A percentile compares a stretch with the other conserved stretches of the same genome.
Conservation (phyloP, 805 yeast genomes). For the Cyberlindnera japonica region DNA sequence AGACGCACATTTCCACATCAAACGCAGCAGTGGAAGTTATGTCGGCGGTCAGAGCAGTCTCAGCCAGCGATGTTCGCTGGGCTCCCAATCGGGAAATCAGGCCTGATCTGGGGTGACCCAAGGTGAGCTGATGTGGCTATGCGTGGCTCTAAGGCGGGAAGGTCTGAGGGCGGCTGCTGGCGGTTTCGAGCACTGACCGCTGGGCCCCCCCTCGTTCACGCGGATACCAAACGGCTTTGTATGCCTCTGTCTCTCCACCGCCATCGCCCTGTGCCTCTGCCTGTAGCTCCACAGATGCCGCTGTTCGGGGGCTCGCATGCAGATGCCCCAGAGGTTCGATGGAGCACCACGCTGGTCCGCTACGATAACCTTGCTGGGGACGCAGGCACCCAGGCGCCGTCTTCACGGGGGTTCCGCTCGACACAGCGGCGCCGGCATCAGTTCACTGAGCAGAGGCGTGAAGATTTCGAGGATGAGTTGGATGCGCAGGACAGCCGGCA, state of each 20-base stretch:
- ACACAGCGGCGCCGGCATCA: conserved; percentile 8
- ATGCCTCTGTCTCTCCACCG: no score
- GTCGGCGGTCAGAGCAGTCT: neutral
- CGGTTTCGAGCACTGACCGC: no score
- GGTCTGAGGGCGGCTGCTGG: no score
- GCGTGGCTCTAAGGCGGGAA: no score
- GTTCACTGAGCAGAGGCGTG: conserved; percentile 8
- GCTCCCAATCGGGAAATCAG: no score
- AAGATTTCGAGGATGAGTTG: conserved; percentile 19
- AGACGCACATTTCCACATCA: conserved; percentile 5
- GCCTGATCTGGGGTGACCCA: no score
- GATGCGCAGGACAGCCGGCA: conserved; percentile 13
- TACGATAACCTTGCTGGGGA: conserved; percentile 1
- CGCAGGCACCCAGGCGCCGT: conserved; percentile 3
- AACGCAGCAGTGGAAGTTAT: neutral
- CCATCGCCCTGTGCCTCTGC: no score
- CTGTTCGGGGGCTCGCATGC: neutral
- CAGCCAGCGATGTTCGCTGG: no score
- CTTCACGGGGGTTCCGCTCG: conserved; percentile 10
- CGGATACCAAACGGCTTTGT: no score
- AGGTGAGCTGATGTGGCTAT: no score
- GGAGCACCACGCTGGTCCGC: conserved; percentile 1
- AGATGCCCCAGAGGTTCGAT: neutral
- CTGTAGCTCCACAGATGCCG: neutral
- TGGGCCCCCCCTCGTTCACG: no score